Conservation (phyloP, 768 basidiomycete genomes). For the Lactarius akahatsu region DNA sequence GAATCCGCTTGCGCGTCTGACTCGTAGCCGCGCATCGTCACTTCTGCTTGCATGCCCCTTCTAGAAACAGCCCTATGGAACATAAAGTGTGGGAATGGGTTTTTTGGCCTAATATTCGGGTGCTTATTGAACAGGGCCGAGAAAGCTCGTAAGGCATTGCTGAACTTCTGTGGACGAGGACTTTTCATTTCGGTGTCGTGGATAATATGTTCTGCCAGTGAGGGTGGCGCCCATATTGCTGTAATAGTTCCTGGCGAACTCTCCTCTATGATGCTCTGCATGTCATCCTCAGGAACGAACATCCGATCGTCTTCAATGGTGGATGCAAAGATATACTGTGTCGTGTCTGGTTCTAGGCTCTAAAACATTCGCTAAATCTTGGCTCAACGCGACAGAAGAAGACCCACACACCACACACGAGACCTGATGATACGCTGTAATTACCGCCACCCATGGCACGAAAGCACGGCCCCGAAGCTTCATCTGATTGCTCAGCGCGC, state of each 20-base stretch:
- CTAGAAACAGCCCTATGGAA: not conserved
- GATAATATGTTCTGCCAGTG: not conserved
- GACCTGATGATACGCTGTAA: not conserved
- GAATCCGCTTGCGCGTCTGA: not conserved
- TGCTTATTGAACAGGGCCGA: not conserved
- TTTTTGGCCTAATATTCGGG: not conserved
- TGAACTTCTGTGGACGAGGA: not conserved
- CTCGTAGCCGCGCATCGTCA: not conserved
- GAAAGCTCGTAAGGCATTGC: not conserved
- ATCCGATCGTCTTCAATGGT: not conserved
- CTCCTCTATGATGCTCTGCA: not conserved
- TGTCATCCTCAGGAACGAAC: slow-evolving; percentile 5
- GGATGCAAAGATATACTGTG: not conserved
- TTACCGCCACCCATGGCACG: not conserved
- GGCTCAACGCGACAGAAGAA: not conserved
- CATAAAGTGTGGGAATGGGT: not conserved
- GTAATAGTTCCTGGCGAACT: not conserved
- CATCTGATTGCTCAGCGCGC: not conserved
- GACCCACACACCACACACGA: not conserved
- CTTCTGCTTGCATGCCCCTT: not conserved
- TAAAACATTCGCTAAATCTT: not conserved
- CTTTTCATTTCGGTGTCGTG: not conserved
- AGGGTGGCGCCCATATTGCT: not conserved
- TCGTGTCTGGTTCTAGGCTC: not conserved
- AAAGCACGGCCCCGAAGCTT: not conserved